A percentile compares a stretch with the other conserved stretches of the same genome.
These are phyloP conservation scores for Scedosporium boydii DNA, from an alignment of 2,329 filamentous ascomycete genomes.

Conservation along the genomic window DNA sequence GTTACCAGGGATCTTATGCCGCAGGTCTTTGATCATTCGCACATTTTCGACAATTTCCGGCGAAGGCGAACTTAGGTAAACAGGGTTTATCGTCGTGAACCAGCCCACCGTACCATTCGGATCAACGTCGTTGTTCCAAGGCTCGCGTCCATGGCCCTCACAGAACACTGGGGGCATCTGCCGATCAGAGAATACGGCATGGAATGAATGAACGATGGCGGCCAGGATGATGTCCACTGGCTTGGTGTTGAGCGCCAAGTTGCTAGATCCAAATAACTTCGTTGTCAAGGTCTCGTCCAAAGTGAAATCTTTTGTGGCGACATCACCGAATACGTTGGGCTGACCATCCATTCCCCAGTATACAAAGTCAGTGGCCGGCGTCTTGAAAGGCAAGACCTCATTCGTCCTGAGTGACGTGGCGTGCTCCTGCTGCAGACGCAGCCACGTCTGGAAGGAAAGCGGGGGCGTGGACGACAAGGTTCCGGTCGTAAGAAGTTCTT, in stretches of 20 bases:
- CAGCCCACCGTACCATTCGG: conserved; percentile 25
- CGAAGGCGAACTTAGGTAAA: conserved; percentile 14
- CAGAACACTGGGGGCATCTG: conserved; percentile 18
- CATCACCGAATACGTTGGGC: conserved; percentile 14
- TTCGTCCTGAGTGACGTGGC: conserved; percentile 8
- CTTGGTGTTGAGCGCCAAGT: conserved; percentile 19
- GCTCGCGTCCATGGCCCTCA: conserved; percentile 27
- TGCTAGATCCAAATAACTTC: conserved; percentile 12
- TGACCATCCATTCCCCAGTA: conserved; percentile 16
- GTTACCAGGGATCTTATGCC: conserved; percentile 10
- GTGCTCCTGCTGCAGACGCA: conserved; percentile 24
- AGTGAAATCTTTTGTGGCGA: conserved; percentile 10
- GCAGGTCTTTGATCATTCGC: not conserved
- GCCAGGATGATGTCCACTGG: conserved; percentile 25
- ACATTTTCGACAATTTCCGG: conserved; percentile 14
- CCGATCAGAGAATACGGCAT: conserved; percentile 18
- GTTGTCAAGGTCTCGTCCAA: conserved; percentile 11
- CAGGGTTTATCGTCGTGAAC: conserved; percentile 26
- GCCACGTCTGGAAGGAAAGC: conserved; percentile 28
- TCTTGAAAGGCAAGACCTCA: conserved; percentile 3
- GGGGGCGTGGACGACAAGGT: conserved; percentile 10
- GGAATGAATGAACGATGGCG: conserved; percentile 18
- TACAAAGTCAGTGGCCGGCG: conserved; percentile 12
- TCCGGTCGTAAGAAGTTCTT: conserved; percentile 22
- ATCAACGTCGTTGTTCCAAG: conserved; percentile 18